These are phyloP conservation scores for Chaetomium tenue DNA, from an alignment of 495 filamentous ascomycete genomes.

Conservation along the genomic window DNA sequence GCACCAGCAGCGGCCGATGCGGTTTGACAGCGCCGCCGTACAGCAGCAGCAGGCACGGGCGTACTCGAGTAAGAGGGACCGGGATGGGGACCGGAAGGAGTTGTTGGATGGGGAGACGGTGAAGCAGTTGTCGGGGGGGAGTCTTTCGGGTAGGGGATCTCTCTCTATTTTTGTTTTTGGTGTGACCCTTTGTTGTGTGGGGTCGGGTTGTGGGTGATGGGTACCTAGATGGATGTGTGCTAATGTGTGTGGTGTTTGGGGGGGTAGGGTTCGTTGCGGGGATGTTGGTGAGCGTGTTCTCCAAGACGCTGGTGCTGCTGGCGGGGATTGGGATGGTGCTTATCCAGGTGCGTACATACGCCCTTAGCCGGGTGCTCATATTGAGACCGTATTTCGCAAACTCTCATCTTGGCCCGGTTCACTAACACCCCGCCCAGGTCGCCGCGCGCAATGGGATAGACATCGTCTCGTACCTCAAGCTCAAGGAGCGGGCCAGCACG, in stretches of 20 bases:
- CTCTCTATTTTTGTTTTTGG: not conserved
- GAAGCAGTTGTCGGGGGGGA: conserved; percentile 68
- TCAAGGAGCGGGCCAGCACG: conserved; percentile 41
- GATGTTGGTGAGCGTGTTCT: conserved; percentile 70
- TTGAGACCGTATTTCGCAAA: too few relatives aligned
- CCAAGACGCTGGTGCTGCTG: conserved; percentile 67
- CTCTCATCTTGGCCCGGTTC: not conserved
- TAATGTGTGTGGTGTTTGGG: not conserved
- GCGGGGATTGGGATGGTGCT: conserved; percentile 68
- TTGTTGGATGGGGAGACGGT: conserved; percentile 52
- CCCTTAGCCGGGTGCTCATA: too few relatives aligned
- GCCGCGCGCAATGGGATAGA: conserved; percentile 73
- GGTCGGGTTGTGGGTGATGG: not conserved
- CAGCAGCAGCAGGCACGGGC: conserved; percentile 1
- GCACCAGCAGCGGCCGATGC: conserved; percentile 32
- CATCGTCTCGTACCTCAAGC: conserved; percentile 44
- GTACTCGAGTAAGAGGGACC: not conserved
- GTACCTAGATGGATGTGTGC: not conserved
- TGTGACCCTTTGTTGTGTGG: not conserved
- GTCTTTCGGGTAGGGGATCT: conserved; percentile 54
- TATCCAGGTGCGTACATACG: conserved; percentile 63
- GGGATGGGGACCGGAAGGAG: conserved; percentile 38
- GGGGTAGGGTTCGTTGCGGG: conserved; percentile 63
- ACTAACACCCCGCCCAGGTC: conserved; percentile 47
- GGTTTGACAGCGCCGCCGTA: conserved; percentile 29